Base-by-base conservation (phyloP, 1,284 basidiomycete species). In the Ceraceosorus guamensis region DNA sequence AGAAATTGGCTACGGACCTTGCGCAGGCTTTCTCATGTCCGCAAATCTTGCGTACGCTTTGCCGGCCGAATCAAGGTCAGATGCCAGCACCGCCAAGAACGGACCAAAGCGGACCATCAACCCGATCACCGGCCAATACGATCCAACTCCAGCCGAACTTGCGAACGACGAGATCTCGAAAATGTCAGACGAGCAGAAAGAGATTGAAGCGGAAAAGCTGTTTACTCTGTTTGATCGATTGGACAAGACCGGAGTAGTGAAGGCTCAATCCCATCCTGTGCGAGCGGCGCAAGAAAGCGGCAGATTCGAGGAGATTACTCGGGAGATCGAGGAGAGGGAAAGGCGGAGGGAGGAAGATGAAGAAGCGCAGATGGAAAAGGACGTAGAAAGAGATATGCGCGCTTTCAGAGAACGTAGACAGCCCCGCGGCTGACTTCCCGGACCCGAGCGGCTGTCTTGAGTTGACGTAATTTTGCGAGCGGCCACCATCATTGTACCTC, bases 221-320 rank as follows among this genome's bases (percentile, higher is more conserved):
- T 69, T 70, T 43, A 56, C 58, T 7, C 61, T 72, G n/a, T 72
- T 72, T 34, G 70, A 72, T 30, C 55, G 68, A 2, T 30, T 72
- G 48, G 65, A 72, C 50, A 46, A 46, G 41, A 71, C 67, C 0
- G 68, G 68, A 5, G 64, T 72, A 5, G 49, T 72, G 34, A 62
- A 63, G 50, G 68, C 62, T 2, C 24, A 53, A 13, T 60, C 70
- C 54, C 24, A 24, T 24, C 70, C 70, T 10, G 50, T 68, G 48
- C 48, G 55, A n/a, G 52, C 55, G 5, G 56, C 58, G 14, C 51
- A 53, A 3, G 61, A 64, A 30, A 16, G 54, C 13, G 66, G 61
- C 0, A 56, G 64, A 34, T 61, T 70, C 35, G 53, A 66, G 50
- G 66, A 71, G 52, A 34, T 70, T 13, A 39, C 52, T 10, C 48